phyloP scores from a whole-genome alignment of 2,329 filamentous ascomycete genomes.

The Penicillium sp. region DNA sequence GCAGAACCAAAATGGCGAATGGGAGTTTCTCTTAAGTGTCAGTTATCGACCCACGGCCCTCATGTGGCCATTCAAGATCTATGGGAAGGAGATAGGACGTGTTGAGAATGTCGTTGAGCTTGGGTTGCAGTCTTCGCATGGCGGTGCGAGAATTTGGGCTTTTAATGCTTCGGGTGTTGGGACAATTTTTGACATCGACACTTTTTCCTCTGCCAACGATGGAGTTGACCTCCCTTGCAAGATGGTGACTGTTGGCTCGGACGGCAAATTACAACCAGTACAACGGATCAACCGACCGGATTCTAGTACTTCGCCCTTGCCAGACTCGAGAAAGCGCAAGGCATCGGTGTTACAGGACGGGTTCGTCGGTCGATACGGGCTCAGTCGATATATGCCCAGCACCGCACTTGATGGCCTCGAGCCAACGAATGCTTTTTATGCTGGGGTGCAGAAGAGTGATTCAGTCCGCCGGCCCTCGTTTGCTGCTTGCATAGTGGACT shows the following conservation, averaged over 20 bases:
- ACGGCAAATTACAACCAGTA: conserved; percentile 27
- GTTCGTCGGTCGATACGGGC: conserved; percentile 26
- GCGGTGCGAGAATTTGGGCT: conserved; percentile 52
- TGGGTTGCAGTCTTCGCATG: conserved; percentile 43
- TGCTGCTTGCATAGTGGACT: conserved; percentile 37
- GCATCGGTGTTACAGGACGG: conserved; percentile 16
- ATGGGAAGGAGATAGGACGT: conserved; percentile 50
- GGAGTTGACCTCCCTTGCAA: conserved; percentile 22
- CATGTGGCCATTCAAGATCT: conserved; percentile 51
- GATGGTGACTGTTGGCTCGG: conserved; percentile 22
- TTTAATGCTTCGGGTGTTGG: conserved; percentile 48
- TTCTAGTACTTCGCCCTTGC: conserved; percentile 4
- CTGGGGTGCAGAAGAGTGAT: not conserved
- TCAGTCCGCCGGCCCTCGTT: conserved; percentile 30
- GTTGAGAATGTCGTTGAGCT: conserved; percentile 51
- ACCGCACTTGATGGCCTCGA: conserved; percentile 5
- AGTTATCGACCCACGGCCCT: conserved; percentile 36
- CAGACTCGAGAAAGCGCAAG: conserved; percentile 29
- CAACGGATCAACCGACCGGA: conserved; percentile 16
- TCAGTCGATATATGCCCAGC: conserved; percentile 10
- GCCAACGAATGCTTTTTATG: conserved; percentile 1
- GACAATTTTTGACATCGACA: conserved; percentile 48
- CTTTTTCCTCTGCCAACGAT: conserved; percentile 18
- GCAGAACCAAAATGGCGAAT: conserved; percentile 38
- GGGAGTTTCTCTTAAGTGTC: conserved; percentile 41